Base-by-base conservation (phyloP, 1,284 basidiomycete species). In the Sanghuangporus sanghuang region DNA sequence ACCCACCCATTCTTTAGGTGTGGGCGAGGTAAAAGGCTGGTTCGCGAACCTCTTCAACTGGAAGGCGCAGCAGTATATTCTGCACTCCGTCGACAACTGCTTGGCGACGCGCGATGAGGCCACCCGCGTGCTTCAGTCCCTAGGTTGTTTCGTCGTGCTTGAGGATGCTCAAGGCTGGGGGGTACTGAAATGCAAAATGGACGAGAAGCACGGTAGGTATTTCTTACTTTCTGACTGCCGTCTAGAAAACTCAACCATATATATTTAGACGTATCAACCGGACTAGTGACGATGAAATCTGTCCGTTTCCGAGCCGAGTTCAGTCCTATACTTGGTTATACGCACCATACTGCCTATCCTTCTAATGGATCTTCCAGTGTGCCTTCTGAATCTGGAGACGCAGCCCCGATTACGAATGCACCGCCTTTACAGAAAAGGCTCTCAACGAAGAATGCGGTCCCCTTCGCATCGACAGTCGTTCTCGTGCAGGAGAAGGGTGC, bases 401-500 rank as follows among this genome's bases (percentile, higher is more conserved):
- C 21, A 14, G 32, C 52, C 27, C 52, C 59, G 64, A 64, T 60
- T 3, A 71, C 63, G 60, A 67, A 46, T 46, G 35, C 36, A 7
- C 9, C 53, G 39, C 7, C 32, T 38, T 11, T 14, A 7, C 12
- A 35, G n/a, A 62, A 57, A 68, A 39, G 58, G 48, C n/a, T 42
- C 4, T 60, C 58, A 14, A 60, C 63, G 42, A 65, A 66, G 36
- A 57, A 46, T 59, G 64, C 57, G 32, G 68, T 69, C 7, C 56
- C 57, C 11, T 73, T 71, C n/a, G 61, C 69, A 23, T 76, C 74
- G 61, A 81, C 79, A 36, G 81, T 93, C 67, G 84, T 86, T 52
- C 79, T 96, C 71, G 81, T 92, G 23, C 90, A 94, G 69, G 95
- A 96, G 79, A 96, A 94, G 75, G 95, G 95, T 14, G 90, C 93